Percentiles rank a stretch among this genome's conserved stretches.
Evolutionary conservation across 768 basidiomycete genomes (phyloP).

Genomic region (Termitomyces sp.): DNA sequence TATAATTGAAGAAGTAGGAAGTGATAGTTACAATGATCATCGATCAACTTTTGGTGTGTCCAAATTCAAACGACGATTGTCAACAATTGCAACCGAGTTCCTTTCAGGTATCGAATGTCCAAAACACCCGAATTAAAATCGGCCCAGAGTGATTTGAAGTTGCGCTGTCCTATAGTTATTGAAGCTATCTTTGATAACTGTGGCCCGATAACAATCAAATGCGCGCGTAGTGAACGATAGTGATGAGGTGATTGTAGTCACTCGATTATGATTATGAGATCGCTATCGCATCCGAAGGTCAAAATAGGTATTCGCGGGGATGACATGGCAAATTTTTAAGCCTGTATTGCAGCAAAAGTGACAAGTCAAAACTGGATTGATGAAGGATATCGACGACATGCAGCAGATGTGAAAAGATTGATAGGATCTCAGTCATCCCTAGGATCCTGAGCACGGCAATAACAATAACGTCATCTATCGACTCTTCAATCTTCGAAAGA

Average conservation of each 20-base stretch:
- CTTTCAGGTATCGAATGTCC: no score
- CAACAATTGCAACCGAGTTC: no score
- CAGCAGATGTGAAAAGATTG: neutral
- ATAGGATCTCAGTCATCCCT: neutral
- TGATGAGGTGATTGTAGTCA: no score
- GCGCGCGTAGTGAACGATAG: no score
- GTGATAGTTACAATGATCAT: neutral
- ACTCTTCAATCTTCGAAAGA: slow-evolving; percentile 22
- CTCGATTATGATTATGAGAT: no score
- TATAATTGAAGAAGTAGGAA: neutral
- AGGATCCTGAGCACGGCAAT: neutral
- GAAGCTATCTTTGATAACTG: neutral
- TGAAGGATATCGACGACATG: neutral
- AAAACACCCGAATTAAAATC: no score
- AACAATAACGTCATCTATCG: neutral
- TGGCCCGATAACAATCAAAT: neutral
- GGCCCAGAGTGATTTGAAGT: neutral
- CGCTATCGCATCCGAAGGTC: no score
- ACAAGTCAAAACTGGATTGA: neutral
- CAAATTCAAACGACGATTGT: neutral
- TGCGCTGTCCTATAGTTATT: neutral
- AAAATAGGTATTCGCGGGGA: no score
- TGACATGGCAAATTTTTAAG: neutral
- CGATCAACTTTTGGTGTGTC: neutral
- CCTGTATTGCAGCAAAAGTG: neutral